Evolutionary conservation across 129 eudicot genomes (phyloP).

Genomic region (Solidago caesia): DNA sequence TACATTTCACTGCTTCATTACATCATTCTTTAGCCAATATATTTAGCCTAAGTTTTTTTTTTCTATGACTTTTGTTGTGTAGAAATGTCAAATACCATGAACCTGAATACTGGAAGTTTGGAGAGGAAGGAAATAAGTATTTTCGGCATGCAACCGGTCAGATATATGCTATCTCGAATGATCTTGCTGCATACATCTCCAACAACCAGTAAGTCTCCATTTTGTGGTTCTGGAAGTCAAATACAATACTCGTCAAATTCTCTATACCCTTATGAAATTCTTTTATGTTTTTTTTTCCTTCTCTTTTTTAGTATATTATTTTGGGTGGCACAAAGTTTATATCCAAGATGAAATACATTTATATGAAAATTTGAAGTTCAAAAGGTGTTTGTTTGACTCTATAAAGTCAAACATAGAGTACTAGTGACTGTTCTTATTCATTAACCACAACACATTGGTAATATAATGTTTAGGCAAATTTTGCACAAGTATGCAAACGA

Average conservation of each 20-base stretch:
- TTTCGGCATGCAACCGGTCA: constrained; percentile 92
- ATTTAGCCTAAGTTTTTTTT: neutral
- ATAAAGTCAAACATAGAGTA: constrained; percentile 16
- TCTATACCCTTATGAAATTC: neutral
- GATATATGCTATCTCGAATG: constrained; percentile 82
- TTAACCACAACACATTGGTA: neutral
- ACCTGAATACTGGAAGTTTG: constrained; percentile 88
- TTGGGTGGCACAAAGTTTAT: constrained; percentile 6
- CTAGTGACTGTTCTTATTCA: neutral
- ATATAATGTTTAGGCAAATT: constrained; percentile 52
- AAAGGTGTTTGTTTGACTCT: neutral
- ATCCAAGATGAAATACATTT: neutral
- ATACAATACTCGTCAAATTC: neutral
- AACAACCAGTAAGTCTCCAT: constrained; percentile 57
- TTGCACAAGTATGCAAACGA: constrained; percentile 83
- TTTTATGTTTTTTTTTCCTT: neutral
- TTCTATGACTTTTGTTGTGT: neutral
- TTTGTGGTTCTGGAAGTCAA: neutral
- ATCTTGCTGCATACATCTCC: constrained; percentile 77
- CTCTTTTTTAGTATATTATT: neutral
- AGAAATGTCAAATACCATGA: constrained; percentile 82
- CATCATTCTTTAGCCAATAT: constrained; percentile 10
- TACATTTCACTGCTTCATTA: neutral
- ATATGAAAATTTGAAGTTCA: constrained; percentile 7
- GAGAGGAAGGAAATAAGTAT: constrained; percentile 83